These are phyloP conservation scores for Phytophthora meadii DNA, from an alignment of 352 stramenopile species.

Conservation along the genomic window DNA sequence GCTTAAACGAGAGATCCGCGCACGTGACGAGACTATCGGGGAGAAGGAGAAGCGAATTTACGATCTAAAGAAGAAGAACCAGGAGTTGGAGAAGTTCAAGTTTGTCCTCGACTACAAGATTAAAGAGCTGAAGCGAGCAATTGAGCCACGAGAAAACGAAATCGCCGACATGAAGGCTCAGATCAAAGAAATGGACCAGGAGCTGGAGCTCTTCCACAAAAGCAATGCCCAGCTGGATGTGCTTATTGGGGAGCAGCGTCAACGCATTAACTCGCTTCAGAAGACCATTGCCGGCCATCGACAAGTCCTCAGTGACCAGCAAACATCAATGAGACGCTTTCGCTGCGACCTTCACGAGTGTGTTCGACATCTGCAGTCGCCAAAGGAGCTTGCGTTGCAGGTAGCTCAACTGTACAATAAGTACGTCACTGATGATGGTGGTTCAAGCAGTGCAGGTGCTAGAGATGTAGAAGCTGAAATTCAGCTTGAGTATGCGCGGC, in stretches of 20 bases:
- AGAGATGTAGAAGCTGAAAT: constrained; percentile 72
- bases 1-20: constrained; percentile 95
- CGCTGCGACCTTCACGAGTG: constrained; percentile 86
- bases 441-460: constrained; percentile 18
- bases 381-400: constrained; percentile 75
- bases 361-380: constrained; percentile 79
- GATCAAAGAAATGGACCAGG: constrained; percentile 96
- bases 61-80: constrained; percentile 96
- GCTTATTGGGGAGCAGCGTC: constrained; percentile 93
- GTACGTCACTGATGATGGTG: constrained; percentile 59
- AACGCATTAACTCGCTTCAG: constrained; percentile 89
- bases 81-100: constrained; percentile 97
- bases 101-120: constrained; percentile 98
- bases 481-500: constrained; percentile 89
- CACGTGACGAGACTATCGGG: constrained; percentile 94
- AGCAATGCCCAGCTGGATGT: constrained; percentile 92
- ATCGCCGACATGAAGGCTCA: constrained; percentile 94
- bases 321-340: constrained; percentile 80
- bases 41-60: constrained; percentile 97
- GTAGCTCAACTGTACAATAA: constrained; percentile 81
- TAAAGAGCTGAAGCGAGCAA: constrained; percentile 95
- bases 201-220: constrained; percentile 96
- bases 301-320: constrained; percentile 64
- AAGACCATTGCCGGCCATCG: constrained; percentile 72
- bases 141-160: constrained; percentile 94